Percentiles rank a stretch among this genome's conserved stretches.
phyloP scores from a whole-genome alignment of 2,329 filamentous ascomycete species.

The Claviceps sp. region DNA sequence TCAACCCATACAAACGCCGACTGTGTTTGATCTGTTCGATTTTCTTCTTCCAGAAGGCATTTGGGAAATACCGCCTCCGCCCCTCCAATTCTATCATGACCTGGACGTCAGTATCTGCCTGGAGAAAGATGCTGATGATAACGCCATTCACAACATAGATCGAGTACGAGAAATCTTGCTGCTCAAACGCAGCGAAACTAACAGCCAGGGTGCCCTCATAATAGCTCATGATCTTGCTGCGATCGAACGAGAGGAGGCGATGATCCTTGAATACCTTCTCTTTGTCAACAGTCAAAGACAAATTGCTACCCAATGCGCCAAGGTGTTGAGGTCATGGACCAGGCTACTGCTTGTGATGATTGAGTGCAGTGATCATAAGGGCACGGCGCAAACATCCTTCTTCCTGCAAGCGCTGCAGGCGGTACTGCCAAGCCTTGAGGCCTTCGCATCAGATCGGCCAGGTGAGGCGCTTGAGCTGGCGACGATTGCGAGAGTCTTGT shows the following conservation, averaged over 20 bases:
- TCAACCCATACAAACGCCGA: constrained; percentile 53
- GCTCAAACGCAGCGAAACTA: constrained; percentile 51
- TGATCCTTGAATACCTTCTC: constrained; percentile 46
- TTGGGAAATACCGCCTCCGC: constrained; percentile 38
- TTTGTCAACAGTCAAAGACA: constrained; percentile 51
- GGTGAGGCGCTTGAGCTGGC: constrained; percentile 64
- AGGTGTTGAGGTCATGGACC: constrained; percentile 70
- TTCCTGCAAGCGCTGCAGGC: constrained; percentile 78
- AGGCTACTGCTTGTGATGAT: constrained; percentile 75
- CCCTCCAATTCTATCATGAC: constrained; percentile 46
- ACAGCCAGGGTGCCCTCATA: constrained; percentile 33
- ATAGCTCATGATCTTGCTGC: constrained; percentile 33
- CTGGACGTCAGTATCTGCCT: constrained; percentile 55
- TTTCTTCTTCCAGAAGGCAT: constrained; percentile 49
- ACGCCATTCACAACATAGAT: constrained; percentile 51
- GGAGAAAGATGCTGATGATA: constrained; percentile 43
- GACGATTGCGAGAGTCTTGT: constrained; percentile 57
- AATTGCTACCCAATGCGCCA: constrained; percentile 43
- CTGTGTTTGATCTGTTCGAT: constrained; percentile 86
- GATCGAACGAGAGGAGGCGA: constrained; percentile 44
- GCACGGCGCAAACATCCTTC: constrained; percentile 58
- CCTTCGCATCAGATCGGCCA: constrained; percentile 54
- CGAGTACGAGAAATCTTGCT: constrained; percentile 62
- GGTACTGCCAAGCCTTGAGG: constrained; percentile 76
- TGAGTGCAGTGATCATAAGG: constrained; percentile 67